Base-by-base conservation (phyloP, 2,329 filamentous ascomycete genomes). In the Hypoxylon sp. region DNA sequence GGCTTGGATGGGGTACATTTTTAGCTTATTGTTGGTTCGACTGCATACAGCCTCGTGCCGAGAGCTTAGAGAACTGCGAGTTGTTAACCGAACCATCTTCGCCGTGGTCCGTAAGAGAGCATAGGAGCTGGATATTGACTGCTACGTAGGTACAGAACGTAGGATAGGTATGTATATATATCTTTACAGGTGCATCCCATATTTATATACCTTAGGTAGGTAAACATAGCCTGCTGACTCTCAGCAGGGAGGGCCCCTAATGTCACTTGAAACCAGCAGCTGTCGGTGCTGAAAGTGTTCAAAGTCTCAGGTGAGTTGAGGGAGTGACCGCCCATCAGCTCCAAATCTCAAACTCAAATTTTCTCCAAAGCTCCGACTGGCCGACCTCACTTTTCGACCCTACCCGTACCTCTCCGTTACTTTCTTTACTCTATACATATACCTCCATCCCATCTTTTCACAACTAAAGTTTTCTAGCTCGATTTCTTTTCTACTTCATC, bases 311-410 rank as follows among this genome's bases (percentile, higher is more conserved):
- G 61, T 65, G 64, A 62, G 52, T 52, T 37, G 37, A 56, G 48
- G 53, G 37, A 59, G 41, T 65, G 65, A 62, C 62, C 51, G 30
- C 32, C 39, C 26, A 47, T 47, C 24, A 28, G 22, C 8, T 30
- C 46, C 39, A 59, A 30, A 48, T 34, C 52, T 19, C 46, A 44
- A 50, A 46, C 52, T 19, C 46, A 44, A 50, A 46, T 65, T 57
- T 63, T 53, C 19, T 64, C 49, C 17, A 61, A 63, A 60, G 56
- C 41, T 63, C 65, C 65, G 65, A 68, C 62, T 66, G 54, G 62
- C 62, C 62, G 62, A 64, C 57, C 43, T 68, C 51, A 53, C 15
- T 24, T 34, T 58, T 51, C 13, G 32, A 24, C 43, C 47, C 34
- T 34, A 34, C 32, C 32, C 50, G 13, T 51, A 17, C 34, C 24